A percentile compares a stretch with the other conserved stretches of the same genome.
Evolutionary conservation across 129 eudicot species (phyloP).

Genomic region (Helianthus tuberosus): DNA sequence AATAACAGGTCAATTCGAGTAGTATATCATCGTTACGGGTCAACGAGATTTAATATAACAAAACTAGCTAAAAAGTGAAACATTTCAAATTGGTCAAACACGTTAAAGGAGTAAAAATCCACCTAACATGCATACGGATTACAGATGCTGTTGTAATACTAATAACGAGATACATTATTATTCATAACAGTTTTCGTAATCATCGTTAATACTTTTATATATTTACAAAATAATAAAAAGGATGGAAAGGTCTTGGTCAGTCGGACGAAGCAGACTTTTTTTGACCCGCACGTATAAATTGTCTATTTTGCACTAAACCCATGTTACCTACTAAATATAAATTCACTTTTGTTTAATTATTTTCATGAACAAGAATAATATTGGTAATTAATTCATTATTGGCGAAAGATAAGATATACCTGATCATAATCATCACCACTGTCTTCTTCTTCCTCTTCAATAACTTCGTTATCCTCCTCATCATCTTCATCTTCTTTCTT

Average conservation of each 20-base stretch:
- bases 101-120: neutral
- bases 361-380: neutral
- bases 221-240: neutral
- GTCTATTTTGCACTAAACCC: neutral
- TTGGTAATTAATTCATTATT: neutral
- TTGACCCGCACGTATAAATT: neutral
- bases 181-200: neutral
- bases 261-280: neutral
- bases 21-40: neutral
- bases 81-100: neutral
- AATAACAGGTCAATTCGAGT: neutral
- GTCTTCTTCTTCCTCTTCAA: constrained; percentile 67
- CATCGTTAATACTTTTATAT: neutral
- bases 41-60: too few species aligned
- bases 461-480: constrained; percentile 53
- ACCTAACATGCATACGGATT: neutral
- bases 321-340: neutral
- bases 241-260: neutral
- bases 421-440: constrained; percentile 63
- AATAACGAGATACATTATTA: neutral
- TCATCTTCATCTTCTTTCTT: constrained; percentile 75
- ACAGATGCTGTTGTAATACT: neutral
- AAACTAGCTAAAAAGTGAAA: neutral
- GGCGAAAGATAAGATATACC: constrained; percentile 36
- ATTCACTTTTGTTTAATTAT: neutral